These are phyloP conservation scores for Adansonia madagascariensis DNA, from an alignment of 441 rosid species.

Conservation along the genomic window DNA sequence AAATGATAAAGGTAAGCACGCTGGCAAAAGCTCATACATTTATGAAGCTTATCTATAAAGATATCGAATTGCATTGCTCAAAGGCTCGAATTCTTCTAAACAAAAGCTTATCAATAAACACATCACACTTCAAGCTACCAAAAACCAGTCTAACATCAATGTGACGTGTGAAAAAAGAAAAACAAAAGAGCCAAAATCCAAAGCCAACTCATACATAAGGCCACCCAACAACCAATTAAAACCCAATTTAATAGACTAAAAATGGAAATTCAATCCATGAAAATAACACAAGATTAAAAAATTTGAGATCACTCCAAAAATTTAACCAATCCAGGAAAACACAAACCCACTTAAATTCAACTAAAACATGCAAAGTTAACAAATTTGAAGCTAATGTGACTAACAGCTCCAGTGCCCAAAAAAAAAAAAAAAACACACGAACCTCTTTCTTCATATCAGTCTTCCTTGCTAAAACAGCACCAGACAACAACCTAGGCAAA, in stretches of 20 bases:
- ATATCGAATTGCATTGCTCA: background rate
- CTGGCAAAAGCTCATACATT: no score
- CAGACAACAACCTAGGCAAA: constrained; percentile 90
- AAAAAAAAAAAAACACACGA: background rate
- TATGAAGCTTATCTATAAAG: no score
- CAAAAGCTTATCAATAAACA: constrained; percentile 18
- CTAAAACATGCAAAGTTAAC: background rate
- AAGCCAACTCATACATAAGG: background rate
- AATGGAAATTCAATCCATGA: background rate
- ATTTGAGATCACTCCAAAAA: background rate
- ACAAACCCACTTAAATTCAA: constrained; percentile 26
- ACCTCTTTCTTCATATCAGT: constrained; percentile 78
- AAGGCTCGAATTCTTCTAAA: constrained; percentile 20
- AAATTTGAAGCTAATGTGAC: constrained; percentile 19
- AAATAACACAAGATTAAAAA: background rate
- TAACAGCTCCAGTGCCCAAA: background rate
- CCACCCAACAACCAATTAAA: background rate
- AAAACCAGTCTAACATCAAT: background rate
- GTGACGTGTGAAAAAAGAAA: no score
- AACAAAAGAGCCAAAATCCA: background rate
- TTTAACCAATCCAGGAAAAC: background rate
- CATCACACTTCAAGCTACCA: background rate
- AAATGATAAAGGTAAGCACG: constrained; percentile 13
- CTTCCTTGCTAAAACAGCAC: constrained; percentile 76
- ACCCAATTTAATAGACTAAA: background rate